phyloP scores from a whole-genome alignment of 2,329 filamentous ascomycete genomes.

The Fusarium pseudocircinatum region DNA sequence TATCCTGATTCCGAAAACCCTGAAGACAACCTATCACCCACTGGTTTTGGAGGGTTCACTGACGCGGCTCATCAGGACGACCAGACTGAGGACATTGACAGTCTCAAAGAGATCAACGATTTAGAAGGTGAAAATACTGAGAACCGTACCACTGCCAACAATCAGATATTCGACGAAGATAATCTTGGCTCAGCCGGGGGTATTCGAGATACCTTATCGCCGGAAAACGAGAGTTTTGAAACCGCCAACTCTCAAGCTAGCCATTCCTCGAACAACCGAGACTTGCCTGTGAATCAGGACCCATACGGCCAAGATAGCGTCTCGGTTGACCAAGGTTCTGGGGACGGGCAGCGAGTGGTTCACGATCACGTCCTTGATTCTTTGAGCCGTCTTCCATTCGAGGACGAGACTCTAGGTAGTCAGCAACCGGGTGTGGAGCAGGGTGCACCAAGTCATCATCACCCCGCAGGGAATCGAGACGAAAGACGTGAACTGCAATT shows the following conservation, averaged over 20 bases:
- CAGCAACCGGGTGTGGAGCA: not conserved
- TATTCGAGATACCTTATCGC: not conserved
- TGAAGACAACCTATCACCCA: not conserved
- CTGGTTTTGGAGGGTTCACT: not conserved
- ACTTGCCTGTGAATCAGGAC: not conserved
- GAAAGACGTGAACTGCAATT: not conserved
- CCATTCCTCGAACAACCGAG: not conserved
- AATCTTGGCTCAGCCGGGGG: not conserved
- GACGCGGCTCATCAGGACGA: not conserved
- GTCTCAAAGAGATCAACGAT: not conserved
- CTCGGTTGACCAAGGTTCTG: not conserved
- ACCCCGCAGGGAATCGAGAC: not conserved
- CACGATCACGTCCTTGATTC: not conserved
- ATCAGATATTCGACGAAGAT: not conserved
- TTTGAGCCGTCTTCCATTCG: not conserved
- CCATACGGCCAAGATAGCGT: not conserved
- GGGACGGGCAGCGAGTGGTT: not conserved
- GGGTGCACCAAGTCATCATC: not conserved
- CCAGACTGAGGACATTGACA: not conserved
- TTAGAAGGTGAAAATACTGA: not conserved
- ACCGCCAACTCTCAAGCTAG: not conserved
- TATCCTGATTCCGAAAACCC: not conserved
- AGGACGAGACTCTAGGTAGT: not conserved
- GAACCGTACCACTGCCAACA: not conserved
- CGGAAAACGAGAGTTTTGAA: constrained; percentile 1